Conservation (phyloP, 1,284 basidiomycete species). For the Thelephora terrestris region DNA sequence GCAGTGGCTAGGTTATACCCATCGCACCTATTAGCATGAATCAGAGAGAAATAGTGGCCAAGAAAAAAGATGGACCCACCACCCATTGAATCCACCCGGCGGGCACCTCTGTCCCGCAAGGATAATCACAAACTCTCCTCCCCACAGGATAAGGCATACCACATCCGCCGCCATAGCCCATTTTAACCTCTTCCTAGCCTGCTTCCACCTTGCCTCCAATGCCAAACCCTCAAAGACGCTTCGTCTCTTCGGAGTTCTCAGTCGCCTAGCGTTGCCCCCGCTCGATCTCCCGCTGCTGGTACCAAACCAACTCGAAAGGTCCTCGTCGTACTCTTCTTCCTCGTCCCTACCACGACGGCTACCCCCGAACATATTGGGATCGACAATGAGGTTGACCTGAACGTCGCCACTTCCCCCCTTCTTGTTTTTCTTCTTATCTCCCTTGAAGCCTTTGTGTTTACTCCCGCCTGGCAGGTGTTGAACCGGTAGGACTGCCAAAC, state of each 20-base stretch:
- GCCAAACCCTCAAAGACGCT: conserved; percentile 50
- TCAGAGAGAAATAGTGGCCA: background rate
- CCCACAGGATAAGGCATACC: conserved; percentile 43
- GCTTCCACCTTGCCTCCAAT: conserved; percentile 53
- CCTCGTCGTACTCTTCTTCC: conserved; percentile 18
- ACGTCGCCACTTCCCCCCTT: conserved; percentile 34
- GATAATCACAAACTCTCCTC: conserved; percentile 46
- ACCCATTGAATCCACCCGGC: conserved; percentile 48
- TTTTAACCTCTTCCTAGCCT: conserved; percentile 42
- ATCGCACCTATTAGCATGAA: conserved; percentile 40
- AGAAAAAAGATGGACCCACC: conserved; percentile 32
- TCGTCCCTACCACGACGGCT: conserved; percentile 20
- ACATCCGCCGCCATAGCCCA: conserved; percentile 41
- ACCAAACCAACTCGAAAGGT: conserved; percentile 4
- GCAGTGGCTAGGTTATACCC: conserved; percentile 59
- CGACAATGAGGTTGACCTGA: conserved; percentile 64
- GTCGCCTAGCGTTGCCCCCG: conserved; percentile 15
- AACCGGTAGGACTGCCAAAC: conserved; percentile 60
- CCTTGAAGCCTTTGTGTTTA: conserved; percentile 28
- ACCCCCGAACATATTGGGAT: conserved; percentile 45
- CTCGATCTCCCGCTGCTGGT: conserved; percentile 4
- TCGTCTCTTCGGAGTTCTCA: conserved; percentile 27
- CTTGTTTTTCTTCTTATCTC: conserved; percentile 21
- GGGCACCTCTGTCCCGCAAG: conserved; percentile 53
- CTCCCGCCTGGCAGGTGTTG: conserved; percentile 31